Evolutionary conservation across 352 stramenopile genomes (phyloP), one percentile per base, ranked within the genome.

Genomic region (Phytopythium delawarense): DNA sequence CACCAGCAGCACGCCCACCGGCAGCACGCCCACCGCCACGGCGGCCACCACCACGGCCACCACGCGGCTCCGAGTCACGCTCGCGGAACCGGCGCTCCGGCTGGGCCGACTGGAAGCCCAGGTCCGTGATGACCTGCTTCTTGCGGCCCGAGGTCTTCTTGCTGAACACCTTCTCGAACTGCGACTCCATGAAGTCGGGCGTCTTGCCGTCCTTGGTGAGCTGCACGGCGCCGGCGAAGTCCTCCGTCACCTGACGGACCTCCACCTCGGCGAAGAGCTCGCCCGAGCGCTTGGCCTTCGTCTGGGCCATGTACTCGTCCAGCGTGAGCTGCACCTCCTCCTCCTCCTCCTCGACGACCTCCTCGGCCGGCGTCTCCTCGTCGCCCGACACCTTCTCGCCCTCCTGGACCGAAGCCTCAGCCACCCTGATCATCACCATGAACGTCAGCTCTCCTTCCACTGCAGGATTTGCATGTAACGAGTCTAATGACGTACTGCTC

Each of bases 81-180:
- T 91, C 84, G 51, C 79, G 81, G 71, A 88, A 88, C 63, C 76
- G 75, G 62, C 76, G 86, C 70, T 93, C 79, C 46, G 74, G 76
- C 66, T 84, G 84, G 66, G 87, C 70, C 50, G 74, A 74, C 71
- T 84, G 77, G 77, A 91, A 94, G 59, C 79, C 89, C 59, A 97
- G 78, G 68, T 94, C 87, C 53, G 91, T 91, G 67, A 96, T 78
- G 71, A 96, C 48, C 71, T 97, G 75, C 79, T 97, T 92, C 86
- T 99, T 99, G 70, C 90, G 92, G 63, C 82, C 88, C 61, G 88
- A 92, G 59, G 92, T 97, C 88, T 98, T 98, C 68, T 97, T 94
- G 72, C 95, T 92, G 84, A 97, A 98, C 65, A 98, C 90, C 80
- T 98, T 97, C 69, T 98, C 86, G 74, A 82, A 95, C 72, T 88